These are phyloP conservation scores for Carex cristatella DNA, from an alignment of 176 grass and related monocot species.

Conservation along the genomic window DNA sequence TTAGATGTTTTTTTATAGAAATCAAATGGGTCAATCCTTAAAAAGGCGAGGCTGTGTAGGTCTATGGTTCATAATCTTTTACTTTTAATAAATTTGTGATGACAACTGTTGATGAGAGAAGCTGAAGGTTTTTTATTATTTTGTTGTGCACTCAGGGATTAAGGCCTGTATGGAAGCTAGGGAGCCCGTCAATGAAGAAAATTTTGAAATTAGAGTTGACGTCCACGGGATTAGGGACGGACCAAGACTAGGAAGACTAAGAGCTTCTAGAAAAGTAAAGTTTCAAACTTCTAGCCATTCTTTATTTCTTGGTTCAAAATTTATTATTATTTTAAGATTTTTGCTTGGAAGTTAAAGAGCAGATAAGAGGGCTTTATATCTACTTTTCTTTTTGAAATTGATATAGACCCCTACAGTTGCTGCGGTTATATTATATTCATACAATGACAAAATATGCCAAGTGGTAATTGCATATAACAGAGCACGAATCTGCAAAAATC, in stretches of 20 bases:
- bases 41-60: not conserved
- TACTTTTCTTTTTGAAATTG: not conserved
- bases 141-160: constrained; percentile 43
- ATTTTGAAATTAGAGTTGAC: constrained; percentile 57
- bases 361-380: not conserved
- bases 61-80: not conserved
- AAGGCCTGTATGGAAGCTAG: constrained; percentile 60
- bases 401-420: not conserved
- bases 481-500: not conserved
- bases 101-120: not conserved
- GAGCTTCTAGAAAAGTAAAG: constrained; percentile 45
- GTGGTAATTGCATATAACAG: not conserved
- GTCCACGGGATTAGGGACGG: constrained; percentile 56
- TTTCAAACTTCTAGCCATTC: not conserved
- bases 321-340: not conserved
- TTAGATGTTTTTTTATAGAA: no score
- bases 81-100: not conserved
- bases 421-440: not conserved
- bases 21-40: not conserved
- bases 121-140: not conserved
- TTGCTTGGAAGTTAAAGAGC: not conserved
- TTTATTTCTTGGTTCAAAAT: not conserved
- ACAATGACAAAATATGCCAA: not conserved
- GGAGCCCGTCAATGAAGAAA: constrained; percentile 47
- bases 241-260: constrained; percentile 61